Evolutionary conservation across 345 rosid genomes (phyloP), one percentile per base, ranked within the genome.

Genomic region (Clarkia xantiana): DNA sequence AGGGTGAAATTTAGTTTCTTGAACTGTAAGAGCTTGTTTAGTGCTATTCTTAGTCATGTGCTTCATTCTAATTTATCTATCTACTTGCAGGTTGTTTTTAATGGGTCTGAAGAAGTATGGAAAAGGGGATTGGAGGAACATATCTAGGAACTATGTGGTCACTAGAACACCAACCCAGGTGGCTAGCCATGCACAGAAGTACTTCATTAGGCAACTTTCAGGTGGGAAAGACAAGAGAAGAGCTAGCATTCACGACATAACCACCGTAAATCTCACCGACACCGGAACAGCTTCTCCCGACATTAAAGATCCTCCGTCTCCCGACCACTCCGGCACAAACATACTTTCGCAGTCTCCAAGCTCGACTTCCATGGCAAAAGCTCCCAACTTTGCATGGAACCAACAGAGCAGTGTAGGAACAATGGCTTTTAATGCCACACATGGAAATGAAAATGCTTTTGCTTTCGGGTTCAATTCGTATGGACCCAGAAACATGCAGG

Each of bases 141-240:
- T 90, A 41, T 83, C 97, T 1, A 73, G 81, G 43, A 77, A 86
- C 49, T 90, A 72, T 40, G 96, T 90, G 43, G 76, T 67, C 14
- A 77, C 86, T 11, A 63, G 96, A 61, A 90, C 97, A 3, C 89
- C 97, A 2, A 86, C 97, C 18, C 96, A 90, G 55, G 97, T 90
- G 3, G 97, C 97, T 39, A 86, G 96, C 17, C 97, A 90, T 63
- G 96, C 98, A 40, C 98, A 91, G 47, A 91, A 91, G 67, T 91
- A 91, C 63, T 91, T 86, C 44, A 86, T 91, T 62, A 62, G 98
- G 72, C 98, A 91, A 59, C 86, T 74, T 55, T 77, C 96, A 0
- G 93, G 89, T 41, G 77, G 96, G 51, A 91, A 91, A 60, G 98
- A 91, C 53, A 91, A 86, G 82, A 71, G 91, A 48, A 72, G 98